Base-by-base conservation (phyloP, 768 basidiomycete species). In the Lactifluus piperatus region DNA sequence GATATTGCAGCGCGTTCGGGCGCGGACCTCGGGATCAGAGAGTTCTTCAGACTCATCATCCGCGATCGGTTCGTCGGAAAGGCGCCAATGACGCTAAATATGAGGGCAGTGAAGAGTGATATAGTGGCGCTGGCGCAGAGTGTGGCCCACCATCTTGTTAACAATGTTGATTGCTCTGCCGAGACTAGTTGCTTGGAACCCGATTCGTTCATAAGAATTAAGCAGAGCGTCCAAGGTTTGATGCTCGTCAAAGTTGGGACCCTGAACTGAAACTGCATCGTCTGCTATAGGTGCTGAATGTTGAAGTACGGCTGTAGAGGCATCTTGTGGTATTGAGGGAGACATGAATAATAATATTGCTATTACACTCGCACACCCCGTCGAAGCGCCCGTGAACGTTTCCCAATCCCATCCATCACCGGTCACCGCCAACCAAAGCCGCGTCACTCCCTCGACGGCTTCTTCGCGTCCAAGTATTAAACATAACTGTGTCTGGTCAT, bases 171-270 rank as follows among this genome's bases (percentile, higher is more conserved):
- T 91, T 1, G 94, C 95, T 64, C 79, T 82, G 2, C 89, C 89
- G 2, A 99, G 74, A 57, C 90, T 92, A 54, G 85, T 94, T n/a
- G 97, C 97, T 71, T 99, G 97, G 69, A 98, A 99, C 20, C 97
- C 97, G 53, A 97, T 97, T 34, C 85, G 81, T 68, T 89, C 84
- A 74, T 97, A 99, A 67, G 81, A 85, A 36, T 74, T 70, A 39
- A 99, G 72, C 63, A 99, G 80, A 36, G 80, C 74, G 45, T 85
- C 76, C 27, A 99, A 75, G 48, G 83, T 82, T 22, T 82, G 68
- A 1, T 77, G 71, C n/a, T 80, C 70, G 62, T 90, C 87, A 65
- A 98, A 89, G 71, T 94, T 79, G 11, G 97, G 97, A 0, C 97
- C 97, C 68, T 84, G 75, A 20, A 98, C 91, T 3, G 87, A 74